Percentiles rank a stretch among this genome's conserved stretches.
phyloP scores from a whole-genome alignment of 345 rosid species.

The Populus alba region DNA sequence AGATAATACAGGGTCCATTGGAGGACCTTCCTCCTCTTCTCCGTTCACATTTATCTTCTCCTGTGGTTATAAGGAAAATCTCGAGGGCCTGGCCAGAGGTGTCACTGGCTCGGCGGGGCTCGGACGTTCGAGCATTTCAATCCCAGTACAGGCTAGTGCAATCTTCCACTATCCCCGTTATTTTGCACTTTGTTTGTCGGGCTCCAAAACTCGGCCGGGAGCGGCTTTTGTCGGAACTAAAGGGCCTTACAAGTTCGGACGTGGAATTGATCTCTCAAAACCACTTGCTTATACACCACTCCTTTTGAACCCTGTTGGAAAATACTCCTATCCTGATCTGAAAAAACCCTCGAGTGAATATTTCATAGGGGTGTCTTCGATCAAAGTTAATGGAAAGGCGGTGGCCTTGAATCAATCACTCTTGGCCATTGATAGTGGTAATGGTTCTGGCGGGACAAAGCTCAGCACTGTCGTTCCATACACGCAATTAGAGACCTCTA shows the following conservation, averaged over 20 bases:
- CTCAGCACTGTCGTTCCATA: conserved; percentile 28
- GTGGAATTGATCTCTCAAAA: neutral
- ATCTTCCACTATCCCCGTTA: too few relatives aligned
- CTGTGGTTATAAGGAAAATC: too few relatives aligned
- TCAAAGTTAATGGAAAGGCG: conserved; percentile 8
- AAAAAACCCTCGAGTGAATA: conserved; percentile 28
- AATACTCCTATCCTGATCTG: neutral
- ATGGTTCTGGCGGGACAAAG: conserved; percentile 24
- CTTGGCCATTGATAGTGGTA: neutral
- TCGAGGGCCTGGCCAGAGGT: too few relatives aligned
- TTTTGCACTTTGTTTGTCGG: too few relatives aligned
- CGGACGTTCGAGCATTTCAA: too few relatives aligned
- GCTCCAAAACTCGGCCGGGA: too few relatives aligned
- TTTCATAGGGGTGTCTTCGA: conserved; percentile 8
- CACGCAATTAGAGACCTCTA: conserved; percentile 22
- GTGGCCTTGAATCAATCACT: conserved; percentile 2
- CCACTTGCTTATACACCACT: conserved; percentile 13
- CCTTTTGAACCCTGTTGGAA: conserved; percentile 10
- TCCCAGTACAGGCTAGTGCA: too few relatives aligned
- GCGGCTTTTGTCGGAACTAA: neutral
- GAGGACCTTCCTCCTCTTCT: too few relatives aligned
- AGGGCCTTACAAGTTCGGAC: neutral
- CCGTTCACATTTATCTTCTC: too few relatives aligned
- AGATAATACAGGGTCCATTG: too few relatives aligned
- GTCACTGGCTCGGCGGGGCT: too few relatives aligned